A percentile compares a stretch with the other conserved stretches of the same genome.
Evolutionary conservation across 495 filamentous ascomycete species (phyloP).

Genomic region (Neurospora sp.): DNA sequence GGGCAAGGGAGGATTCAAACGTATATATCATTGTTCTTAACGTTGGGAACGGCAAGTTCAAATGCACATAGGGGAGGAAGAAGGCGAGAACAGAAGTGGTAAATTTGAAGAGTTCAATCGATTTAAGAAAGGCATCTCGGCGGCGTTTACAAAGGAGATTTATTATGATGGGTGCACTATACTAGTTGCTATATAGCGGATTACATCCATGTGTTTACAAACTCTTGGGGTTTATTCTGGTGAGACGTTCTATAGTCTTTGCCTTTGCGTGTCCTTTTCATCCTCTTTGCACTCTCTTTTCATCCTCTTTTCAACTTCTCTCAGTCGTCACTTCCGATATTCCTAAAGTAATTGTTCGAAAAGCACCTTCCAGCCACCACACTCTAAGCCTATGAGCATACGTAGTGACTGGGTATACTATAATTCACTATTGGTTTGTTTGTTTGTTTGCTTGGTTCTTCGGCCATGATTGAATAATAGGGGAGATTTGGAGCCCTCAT

Average conservation of each 20-base stretch:
- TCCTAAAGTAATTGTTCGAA: too few relatives aligned
- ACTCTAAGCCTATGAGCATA: neutral
- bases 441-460: too few relatives aligned
- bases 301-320: too few relatives aligned
- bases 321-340: too few relatives aligned
- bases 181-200: neutral
- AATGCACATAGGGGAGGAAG: neutral
- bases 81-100: neutral
- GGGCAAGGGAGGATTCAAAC: neutral
- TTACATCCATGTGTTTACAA: neutral
- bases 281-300: too few relatives aligned
- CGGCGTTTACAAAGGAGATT: neutral
- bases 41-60: neutral
- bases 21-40: neutral
- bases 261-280: too few relatives aligned
- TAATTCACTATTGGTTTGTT: too few relatives aligned
- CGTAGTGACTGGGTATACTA: too few relatives aligned
- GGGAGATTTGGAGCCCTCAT: too few relatives aligned
- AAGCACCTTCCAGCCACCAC: neutral
- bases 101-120: neutral
- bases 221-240: neutral
- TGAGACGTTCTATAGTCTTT: neutral
- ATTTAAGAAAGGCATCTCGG: neutral
- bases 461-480: too few relatives aligned
- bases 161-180: neutral